Evolutionary conservation across 768 basidiomycete species (phyloP), one percentile per base, ranked within the genome.

Genomic region (Suillus cothurnatus): DNA sequence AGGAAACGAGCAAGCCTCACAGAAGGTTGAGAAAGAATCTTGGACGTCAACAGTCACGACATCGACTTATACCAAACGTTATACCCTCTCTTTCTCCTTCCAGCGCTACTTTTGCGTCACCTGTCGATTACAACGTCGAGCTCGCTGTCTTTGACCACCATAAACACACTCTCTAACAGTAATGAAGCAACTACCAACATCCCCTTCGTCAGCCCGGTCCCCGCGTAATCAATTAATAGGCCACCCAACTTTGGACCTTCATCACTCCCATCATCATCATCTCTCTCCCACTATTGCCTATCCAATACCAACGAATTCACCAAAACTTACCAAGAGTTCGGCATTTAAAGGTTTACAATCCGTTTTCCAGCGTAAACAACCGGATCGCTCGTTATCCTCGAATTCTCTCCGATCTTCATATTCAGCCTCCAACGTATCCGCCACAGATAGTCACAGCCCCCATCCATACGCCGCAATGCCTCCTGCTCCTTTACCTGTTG

Each of bases 401-500:
- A 76, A 76, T 62, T 88, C 89, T 31, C 80, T 84, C 45, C 80
- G 80, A 67, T 85, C 88, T 9, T 67, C 76, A 12, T 76, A 78
- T 64, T 76, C 81, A 65, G 72, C 78, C 9, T 79, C 81, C 64
- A 79, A 80, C 62, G 74, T 80, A 17, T 60, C n/a, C 6, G 76
- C 80, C 26, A 71, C 74, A 74, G 81, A 85, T 69, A 79, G 72
- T 68, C 67, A 71, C 68, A 60, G 17, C 60, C 70, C 72, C 12
- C 88, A 90, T 70, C 87, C 85, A 1, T 90, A 85, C 81, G 81
- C 86, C 17, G 65, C 81, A 56, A 87, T 88, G 86, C 83, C 83
- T 65, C 83, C 85, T 61, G 84, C 88, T 1, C 89, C 90, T 4
- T 78, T 90, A 39, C 89, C 93, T 15, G 89, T 92, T 69, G 89